A percentile compares a stretch with the other conserved stretches of the same genome.
Evolutionary conservation across 768 basidiomycete genomes (phyloP).

Genomic region (Daedalea quercina): DNA sequence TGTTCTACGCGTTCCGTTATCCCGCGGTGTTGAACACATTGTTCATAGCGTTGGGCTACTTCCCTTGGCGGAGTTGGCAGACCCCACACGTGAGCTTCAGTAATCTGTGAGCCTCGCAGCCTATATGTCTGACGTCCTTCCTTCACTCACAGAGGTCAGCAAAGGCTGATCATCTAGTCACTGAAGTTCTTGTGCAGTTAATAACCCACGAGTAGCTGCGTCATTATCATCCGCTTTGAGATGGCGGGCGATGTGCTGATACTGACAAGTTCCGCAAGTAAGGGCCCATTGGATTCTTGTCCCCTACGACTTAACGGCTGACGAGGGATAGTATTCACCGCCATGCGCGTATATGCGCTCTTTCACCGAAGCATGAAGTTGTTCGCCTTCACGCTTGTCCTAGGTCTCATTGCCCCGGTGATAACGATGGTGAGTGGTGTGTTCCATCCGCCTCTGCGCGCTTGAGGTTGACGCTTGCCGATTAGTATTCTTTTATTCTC

Average conservation of each 20-base stretch:
- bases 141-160: no score
- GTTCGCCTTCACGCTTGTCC: not conserved
- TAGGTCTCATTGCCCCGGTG: conserved; percentile 11
- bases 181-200: no score
- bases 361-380: conserved; percentile 1
- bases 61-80: not conserved
- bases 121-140: no score
- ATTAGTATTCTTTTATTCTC: not conserved
- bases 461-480: not conserved
- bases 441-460: not conserved
- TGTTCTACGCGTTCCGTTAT: conserved; percentile 13
- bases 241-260: not conserved
- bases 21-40: conserved; percentile 10
- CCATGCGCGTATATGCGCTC: conserved; percentile 13
- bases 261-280: not conserved
- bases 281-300: not conserved
- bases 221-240: conserved; percentile 1
- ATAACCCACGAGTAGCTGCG: conserved; percentile 4
- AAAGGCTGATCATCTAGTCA: no score
- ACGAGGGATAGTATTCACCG: conserved; percentile 7
- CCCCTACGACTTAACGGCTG: no score
- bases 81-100: not conserved
- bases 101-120: not conserved
- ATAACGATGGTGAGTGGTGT: conserved; percentile 6
- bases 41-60: conserved; percentile 1